Evolutionary conservation across 1,284 basidiomycete genomes (phyloP), one percentile per base, ranked within the genome.

Genomic region (Sanghuangporus baumii): DNA sequence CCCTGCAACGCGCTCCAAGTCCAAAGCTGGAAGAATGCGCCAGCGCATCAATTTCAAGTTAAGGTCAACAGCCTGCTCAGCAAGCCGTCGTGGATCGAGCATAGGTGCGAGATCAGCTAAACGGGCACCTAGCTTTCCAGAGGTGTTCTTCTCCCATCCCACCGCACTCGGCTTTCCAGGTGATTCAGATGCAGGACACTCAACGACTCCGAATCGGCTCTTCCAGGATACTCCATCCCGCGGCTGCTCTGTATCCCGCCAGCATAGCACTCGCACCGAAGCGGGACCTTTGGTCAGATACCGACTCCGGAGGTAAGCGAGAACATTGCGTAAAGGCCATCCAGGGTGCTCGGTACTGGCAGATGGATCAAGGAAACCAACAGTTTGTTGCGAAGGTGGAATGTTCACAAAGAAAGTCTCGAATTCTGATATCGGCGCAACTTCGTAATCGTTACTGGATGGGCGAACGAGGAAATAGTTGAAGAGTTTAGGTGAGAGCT

Each of bases 11-110:
- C 88, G 92, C 58, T 97, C 95, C 6, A 99, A 81, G 67, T 98
- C 83, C 52, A 99, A 85, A 0, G 85, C 78, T 1, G 97, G 96
- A 52, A 99, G 79, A 67, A 99, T 95, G 8, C 96, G 84, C 96
- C 96, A 99, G 36, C 94, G 84, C 96, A 99, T 98, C 26, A 99
- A 83, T 74, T 98, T 98, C 59, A 99, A 79, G 72, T 99, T 99
- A 38, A 99, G 80, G 74, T 98, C 95, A 9, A 98, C 94, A 0
- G 97, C 97, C 74, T 98, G 96, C 67, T 94, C 88, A 0, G 97
- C 96, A 6, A 98, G 82, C 36, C 46, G 41, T 50, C 80, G 77
- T 0, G 96, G 97, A 73, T 98, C 95, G 92, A 98, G 96, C 87
- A 96, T 91, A 0, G 95, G 91, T 6, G 92, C 94, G 3, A 99